Percentiles rank a stretch among this genome's conserved stretches.
Conservation (phyloP, 2,329 filamentous ascomycete genomes). For the Keithomyces neogunnii region DNA sequence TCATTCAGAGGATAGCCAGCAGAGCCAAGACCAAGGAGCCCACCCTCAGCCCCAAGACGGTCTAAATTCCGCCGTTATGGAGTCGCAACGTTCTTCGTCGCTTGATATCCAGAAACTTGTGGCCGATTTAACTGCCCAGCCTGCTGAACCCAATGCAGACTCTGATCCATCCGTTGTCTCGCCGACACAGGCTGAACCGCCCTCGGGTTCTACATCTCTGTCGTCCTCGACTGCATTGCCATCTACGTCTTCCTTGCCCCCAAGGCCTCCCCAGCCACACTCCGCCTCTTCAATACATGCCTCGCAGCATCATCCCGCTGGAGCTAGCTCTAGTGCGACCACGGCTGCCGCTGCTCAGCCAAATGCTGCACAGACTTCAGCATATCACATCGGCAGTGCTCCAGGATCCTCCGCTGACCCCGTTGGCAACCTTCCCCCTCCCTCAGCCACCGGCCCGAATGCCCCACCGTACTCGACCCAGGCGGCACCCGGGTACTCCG, state of each 20-base stretch:
- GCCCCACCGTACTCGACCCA: slow-evolving; percentile 18
- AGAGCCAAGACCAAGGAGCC: slow-evolving; percentile 9
- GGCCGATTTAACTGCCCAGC: slow-evolving; percentile 30
- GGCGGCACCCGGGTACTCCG: slow-evolving; percentile 15
- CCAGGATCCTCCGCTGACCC: slow-evolving; percentile 23
- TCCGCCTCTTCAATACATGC: slow-evolving; percentile 27
- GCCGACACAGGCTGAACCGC: slow-evolving; percentile 17
- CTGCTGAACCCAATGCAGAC: slow-evolving; percentile 21
- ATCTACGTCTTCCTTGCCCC: slow-evolving; percentile 35
- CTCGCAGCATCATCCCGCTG: slow-evolving; percentile 26
- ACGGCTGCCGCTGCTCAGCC: slow-evolving; percentile 19
- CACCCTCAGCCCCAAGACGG: slow-evolving; percentile 18
- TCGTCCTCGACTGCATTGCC: slow-evolving; percentile 24
- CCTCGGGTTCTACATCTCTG: slow-evolving; percentile 20
- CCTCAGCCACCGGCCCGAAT: slow-evolving; percentile 20
- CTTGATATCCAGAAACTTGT: slow-evolving; percentile 32
- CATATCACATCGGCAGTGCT: slow-evolving; percentile 23
- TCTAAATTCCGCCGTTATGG: slow-evolving; percentile 18
- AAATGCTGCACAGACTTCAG: slow-evolving; percentile 23
- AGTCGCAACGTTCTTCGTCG: slow-evolving; percentile 21
- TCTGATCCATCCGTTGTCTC: slow-evolving; percentile 19
- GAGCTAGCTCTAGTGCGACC: slow-evolving; percentile 21
- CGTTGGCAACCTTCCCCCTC: slow-evolving; percentile 21
- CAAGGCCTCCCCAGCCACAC: slow-evolving; percentile 35
- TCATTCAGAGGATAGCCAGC: slow-evolving; percentile 14